These are phyloP conservation scores for Tirmania nivea DNA, from an alignment of 495 filamentous ascomycete genomes.

Conservation along the genomic window DNA sequence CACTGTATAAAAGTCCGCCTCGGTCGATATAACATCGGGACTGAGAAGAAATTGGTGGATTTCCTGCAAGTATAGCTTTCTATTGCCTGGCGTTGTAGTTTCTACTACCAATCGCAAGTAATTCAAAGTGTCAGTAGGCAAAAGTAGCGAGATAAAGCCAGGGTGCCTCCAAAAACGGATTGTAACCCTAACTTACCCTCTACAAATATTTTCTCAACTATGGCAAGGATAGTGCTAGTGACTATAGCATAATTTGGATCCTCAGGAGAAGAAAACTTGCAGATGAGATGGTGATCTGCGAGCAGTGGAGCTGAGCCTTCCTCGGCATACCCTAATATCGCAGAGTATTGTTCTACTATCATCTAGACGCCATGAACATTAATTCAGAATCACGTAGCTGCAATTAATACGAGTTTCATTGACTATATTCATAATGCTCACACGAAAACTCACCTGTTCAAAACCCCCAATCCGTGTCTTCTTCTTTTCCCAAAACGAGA, in stretches of 20 bases:
- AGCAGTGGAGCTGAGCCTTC: conserved; percentile 21
- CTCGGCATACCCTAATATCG: conserved; percentile 23
- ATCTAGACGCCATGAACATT: conserved; percentile 2
- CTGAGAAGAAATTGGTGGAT: conserved; percentile 13
- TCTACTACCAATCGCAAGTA: not conserved
- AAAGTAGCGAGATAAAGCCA: too few species aligned
- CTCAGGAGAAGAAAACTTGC: conserved; percentile 22
- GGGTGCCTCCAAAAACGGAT: too few species aligned
- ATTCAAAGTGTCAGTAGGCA: not conserved
- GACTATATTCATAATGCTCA: not conserved
- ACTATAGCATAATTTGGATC: conserved; percentile 25
- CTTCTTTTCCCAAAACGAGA: conserved; percentile 30
- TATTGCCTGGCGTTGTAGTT: not conserved
- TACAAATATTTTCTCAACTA: not conserved
- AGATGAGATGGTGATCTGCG: conserved; percentile 27
- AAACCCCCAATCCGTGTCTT: conserved; percentile 18
- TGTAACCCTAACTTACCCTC: not conserved
- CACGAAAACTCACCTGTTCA: not conserved
- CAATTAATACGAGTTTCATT: not conserved
- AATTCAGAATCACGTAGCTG: conserved; percentile 11
- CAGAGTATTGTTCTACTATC: conserved; percentile 24
- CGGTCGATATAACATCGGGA: conserved; percentile 12
- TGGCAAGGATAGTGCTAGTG: conserved; percentile 16
- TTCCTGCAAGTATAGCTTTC: conserved; percentile 1
- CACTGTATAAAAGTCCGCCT: conserved; percentile 22